Base-by-base conservation (phyloP, 176 grass and related monocot genomes). In the Pharus latifolius region DNA sequence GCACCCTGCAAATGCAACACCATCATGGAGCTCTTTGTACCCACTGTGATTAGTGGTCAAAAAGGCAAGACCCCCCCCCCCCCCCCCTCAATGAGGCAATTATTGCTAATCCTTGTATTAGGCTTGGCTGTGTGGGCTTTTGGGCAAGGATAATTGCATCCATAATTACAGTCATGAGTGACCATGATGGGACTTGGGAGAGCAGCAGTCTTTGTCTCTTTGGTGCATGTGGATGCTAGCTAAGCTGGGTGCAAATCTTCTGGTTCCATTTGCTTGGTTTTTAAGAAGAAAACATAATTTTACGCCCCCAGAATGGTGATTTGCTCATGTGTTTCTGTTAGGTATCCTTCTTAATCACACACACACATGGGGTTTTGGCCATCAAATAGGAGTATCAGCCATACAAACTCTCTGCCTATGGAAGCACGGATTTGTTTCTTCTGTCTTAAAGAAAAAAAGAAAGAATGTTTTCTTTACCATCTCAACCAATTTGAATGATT, bases 131-230 rank as follows among this genome's bases (percentile, higher is more conserved):
- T 65, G 16, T 48, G 31, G 24, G 49, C 77, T 76, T 85, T 79
- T 47, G 26, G 56, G 13, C 41, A 12, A 26, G 13, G 60, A 78
- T 82, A 82, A 73, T 78, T 78, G 80, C 75, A 49, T 30, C 48
- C 70, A 78, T 82, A 63, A 78, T 82, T 74, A 81, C 74, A 13
- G 53, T 45, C 56, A 70, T 83, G 49, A 79, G 57, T 79, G 80
- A 22, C 33, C 56, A 83, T 88, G 54, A 88, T 71, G 62, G 56
- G 31, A 79, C 76, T 85, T 65, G 56, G 75, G 46, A 38, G 29
- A 1, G 74, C 58, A 56, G 68, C 79, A 73, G 61, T 55, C 55
- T 59, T 48, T 60, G 54, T 82, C 29, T 30, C 43, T 43, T 29
- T 10, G 35, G 10, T 49, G 38, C 56, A 74, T 75, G 76, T 80